Percentiles rank a stretch among this genome's conserved stretches.
These are phyloP conservation scores for Pluteus cervinus DNA, from an alignment of 768 basidiomycete species.

Conservation along the genomic window DNA sequence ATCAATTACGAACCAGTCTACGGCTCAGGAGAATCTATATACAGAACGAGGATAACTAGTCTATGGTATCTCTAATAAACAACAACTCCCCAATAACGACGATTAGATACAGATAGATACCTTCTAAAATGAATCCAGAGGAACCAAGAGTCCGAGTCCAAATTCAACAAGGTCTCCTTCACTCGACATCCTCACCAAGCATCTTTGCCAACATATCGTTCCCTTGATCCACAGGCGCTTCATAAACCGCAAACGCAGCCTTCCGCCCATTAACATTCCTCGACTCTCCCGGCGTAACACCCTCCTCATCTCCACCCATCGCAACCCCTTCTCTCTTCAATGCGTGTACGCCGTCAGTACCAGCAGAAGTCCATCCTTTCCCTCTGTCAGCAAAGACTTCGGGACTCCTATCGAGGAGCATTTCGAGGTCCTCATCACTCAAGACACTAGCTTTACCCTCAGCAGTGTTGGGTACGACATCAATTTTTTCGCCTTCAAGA, in stretches of 20 bases:
- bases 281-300: conserved; percentile 11
- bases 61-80: too few relatives aligned
- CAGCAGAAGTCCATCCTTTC: conserved; percentile 65
- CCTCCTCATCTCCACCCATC: conserved; percentile 7
- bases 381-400: conserved; percentile 68
- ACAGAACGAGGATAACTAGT: too few relatives aligned
- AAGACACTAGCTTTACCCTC: conserved; percentile 69
- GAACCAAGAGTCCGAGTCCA: too few relatives aligned
- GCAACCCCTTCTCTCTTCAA: conserved; percentile 10
- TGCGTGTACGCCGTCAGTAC: conserved; percentile 12
- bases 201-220: conserved; percentile 68
- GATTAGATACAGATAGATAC: too few relatives aligned
- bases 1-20: too few relatives aligned
- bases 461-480: conserved; percentile 72
- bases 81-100: too few relatives aligned
- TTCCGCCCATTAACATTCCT: conserved; percentile 23
- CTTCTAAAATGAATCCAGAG: background rate
- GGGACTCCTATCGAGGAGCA: conserved; percentile 73
- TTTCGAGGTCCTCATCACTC: conserved; percentile 74
- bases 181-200: conserved; percentile 41
- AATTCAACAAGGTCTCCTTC: background rate
- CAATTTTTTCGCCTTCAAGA: conserved; percentile 86
- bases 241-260: conserved; percentile 74
- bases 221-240: conserved; percentile 55
- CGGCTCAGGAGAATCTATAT: too few relatives aligned